These are phyloP conservation scores for Entomortierella beljakovae DNA, from an alignment of 192 early-diverging fungal species.

Conservation along the genomic window DNA sequence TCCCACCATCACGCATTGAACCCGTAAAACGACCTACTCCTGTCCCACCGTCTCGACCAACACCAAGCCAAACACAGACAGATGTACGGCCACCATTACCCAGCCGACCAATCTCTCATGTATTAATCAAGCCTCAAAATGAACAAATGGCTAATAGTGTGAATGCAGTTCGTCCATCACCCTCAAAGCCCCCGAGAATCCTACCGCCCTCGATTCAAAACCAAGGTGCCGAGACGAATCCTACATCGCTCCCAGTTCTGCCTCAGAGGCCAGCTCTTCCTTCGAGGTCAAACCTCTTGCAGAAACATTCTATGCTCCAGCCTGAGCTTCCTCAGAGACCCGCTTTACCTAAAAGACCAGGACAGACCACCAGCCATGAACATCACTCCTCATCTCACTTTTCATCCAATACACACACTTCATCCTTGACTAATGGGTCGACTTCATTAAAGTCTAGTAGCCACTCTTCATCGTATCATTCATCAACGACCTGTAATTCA, in stretches of 20 bases:
- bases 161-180: neutral
- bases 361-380: neutral
- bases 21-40: neutral
- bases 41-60: neutral
- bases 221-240: no score
- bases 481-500: neutral
- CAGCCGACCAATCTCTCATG: neutral
- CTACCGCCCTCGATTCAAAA: neutral
- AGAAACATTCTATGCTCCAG: no score
- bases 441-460: neutral
- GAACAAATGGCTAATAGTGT: neutral
- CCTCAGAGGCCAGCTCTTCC: slow-evolving; percentile 6
- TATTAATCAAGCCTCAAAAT: neutral
- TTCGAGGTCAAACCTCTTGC: no score
- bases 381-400: slow-evolving; percentile 23
- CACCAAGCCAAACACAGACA: neutral
- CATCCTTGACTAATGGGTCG: slow-evolving; percentile 2
- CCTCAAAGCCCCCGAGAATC: slow-evolving; percentile 13
- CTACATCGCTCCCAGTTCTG: neutral
- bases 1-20: neutral
- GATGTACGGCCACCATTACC: slow-evolving; percentile 1
- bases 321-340: slow-evolving; percentile 33
- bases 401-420: slow-evolving; percentile 3
- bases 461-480: neutral
- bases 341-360: slow-evolving; percentile 20